phyloP scores from a whole-genome alignment of 78 protist species.

The Corallochytrium limacisporum region DNA sequence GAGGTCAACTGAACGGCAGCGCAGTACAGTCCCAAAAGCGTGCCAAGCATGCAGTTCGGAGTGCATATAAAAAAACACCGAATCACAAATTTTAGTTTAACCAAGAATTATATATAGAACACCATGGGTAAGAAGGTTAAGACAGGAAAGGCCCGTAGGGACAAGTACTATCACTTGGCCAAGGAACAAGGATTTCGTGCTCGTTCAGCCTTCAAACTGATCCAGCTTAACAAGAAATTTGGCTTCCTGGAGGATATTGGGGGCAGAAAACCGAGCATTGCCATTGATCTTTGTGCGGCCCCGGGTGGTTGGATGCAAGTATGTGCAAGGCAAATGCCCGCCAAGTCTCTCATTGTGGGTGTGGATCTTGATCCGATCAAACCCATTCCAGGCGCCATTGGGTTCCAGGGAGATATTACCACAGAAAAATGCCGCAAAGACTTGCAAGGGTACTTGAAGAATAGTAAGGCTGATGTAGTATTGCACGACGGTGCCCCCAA shows the following conservation, averaged over 20 bases:
- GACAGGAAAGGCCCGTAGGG: conserved; percentile 23
- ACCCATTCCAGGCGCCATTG: conserved; percentile 51
- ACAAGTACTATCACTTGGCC: conserved; percentile 86
- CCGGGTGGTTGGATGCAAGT: conserved; percentile 98
- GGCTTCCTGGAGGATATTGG: too few species aligned
- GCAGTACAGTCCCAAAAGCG: background rate
- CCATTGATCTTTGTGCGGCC: conserved; percentile 99
- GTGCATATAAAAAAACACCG: background rate
- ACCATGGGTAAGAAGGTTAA: conserved; percentile 4
- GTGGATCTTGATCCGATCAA: conserved; percentile 93
- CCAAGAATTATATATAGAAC: too few species aligned
- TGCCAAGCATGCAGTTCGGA: background rate
- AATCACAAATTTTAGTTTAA: too few species aligned
- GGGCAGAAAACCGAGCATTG: conserved; percentile 31
- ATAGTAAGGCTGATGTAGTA: conserved; percentile 35
- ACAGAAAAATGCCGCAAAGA: conserved; percentile 72
- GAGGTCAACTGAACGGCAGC: too few species aligned
- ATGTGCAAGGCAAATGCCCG: conserved; percentile 81
- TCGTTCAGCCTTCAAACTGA: conserved; percentile 98
- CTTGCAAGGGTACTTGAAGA: conserved; percentile 41
- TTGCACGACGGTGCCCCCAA: conserved; percentile 99
- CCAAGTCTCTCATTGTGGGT: conserved; percentile 67
- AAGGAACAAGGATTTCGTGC: conserved; percentile 93
- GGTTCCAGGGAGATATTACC: conserved; percentile 90
- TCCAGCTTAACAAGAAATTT: conserved; percentile 91